Conservation (phyloP, 192 early-diverging fungal species). For the Backusella parvicylindrica region DNA sequence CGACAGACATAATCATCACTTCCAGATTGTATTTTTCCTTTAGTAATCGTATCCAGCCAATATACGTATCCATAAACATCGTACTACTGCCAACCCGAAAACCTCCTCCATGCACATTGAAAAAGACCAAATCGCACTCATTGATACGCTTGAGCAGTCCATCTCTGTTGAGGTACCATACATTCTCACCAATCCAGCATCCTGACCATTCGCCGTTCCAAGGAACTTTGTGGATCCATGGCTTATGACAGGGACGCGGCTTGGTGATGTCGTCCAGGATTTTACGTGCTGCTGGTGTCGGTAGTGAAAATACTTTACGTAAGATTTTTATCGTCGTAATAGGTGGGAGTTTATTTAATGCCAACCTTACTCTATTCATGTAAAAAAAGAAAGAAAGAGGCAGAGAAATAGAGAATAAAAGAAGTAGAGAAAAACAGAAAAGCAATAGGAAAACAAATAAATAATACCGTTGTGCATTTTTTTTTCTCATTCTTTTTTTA, state of each 20-base stretch:
- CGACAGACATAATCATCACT: slow-evolving; percentile 31
- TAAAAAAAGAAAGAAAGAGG: background rate
- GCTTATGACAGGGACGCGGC: slow-evolving; percentile 20
- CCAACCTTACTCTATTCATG: slow-evolving; percentile 25
- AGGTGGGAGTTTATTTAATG: slow-evolving; percentile 30
- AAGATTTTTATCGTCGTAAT: slow-evolving; percentile 26
- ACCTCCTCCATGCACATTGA: slow-evolving; percentile 35
- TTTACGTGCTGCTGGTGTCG: slow-evolving; percentile 28
- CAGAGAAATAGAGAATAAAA: no score
- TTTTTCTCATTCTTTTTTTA: background rate
- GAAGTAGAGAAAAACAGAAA: no score
- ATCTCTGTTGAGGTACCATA: slow-evolving; percentile 4
- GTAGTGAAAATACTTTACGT: slow-evolving; percentile 29
- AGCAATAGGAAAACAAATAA: background rate
- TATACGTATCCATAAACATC: slow-evolving; percentile 32
- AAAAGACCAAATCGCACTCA: slow-evolving; percentile 26
- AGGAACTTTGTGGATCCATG: slow-evolving; percentile 25
- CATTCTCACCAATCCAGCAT: slow-evolving; percentile 35
- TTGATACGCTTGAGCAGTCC: slow-evolving; percentile 14
- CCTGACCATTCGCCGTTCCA: slow-evolving; percentile 32
- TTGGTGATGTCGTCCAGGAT: slow-evolving; percentile 29
- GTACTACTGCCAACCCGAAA: slow-evolving; percentile 30
- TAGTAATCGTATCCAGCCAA: slow-evolving; percentile 25
- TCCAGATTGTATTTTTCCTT: slow-evolving; percentile 27
- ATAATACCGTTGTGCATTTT: background rate